phyloP scores from a whole-genome alignment of 345 rosid species.

The Passiflora organensis region DNA sequence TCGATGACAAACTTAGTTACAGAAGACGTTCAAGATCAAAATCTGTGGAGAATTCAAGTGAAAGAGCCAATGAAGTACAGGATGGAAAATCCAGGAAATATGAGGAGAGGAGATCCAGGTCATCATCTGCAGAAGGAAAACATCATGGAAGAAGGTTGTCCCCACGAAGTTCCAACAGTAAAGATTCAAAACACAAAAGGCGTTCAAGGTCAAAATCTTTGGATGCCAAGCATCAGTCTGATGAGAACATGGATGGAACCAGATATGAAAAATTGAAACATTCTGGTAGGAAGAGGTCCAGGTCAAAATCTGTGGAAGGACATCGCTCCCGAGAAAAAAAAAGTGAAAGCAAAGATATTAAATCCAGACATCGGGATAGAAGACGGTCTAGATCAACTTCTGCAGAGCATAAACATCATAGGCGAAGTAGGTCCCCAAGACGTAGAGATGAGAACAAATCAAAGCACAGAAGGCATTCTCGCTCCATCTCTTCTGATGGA shows the following conservation, averaged over 20 bases:
- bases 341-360: conserved; percentile 41
- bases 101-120: conserved; percentile 47
- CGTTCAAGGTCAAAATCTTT: conserved; percentile 53
- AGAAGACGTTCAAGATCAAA: conserved; percentile 54
- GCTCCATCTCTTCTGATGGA: conserved; percentile 50
- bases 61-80: conserved; percentile 31
- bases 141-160: conserved; percentile 33
- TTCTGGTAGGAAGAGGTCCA: conserved; percentile 54
- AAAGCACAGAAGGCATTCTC: conserved; percentile 43
- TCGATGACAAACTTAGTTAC: conserved; percentile 34
- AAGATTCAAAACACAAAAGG: conserved; percentile 39
- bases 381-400: conserved; percentile 64
- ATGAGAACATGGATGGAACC: conserved; percentile 33
- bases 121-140: conserved; percentile 45
- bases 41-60: conserved; percentile 43
- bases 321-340: conserved; percentile 35
- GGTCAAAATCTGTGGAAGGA: conserved; percentile 64
- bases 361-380: conserved; percentile 50
- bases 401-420: conserved; percentile 42
- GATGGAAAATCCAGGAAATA: conserved; percentile 37
- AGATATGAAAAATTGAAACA: conserved; percentile 39
- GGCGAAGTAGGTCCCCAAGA: conserved; percentile 46
- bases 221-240: conserved; percentile 26
- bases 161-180: conserved; percentile 36
- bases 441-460: conserved; percentile 44